Evolutionary conservation across 176 grass and related monocot genomes (phyloP).

Genomic region (Dactylis glomerata): DNA sequence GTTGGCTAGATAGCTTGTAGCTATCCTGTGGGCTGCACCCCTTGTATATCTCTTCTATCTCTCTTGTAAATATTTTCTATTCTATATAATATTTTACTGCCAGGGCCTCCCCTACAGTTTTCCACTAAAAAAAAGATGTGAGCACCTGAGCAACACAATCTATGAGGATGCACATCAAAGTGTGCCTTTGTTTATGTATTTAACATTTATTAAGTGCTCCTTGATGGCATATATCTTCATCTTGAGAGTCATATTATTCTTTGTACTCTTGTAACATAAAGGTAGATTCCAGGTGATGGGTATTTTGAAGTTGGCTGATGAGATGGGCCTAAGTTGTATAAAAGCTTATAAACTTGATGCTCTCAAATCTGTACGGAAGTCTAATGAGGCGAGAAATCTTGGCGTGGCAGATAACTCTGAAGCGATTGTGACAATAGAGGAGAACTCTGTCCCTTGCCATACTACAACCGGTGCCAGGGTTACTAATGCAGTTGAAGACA

Average conservation of each 20-base stretch:
- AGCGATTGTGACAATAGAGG: conserved; percentile 13
- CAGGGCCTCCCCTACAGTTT: too few species aligned
- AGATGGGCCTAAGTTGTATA: conserved; percentile 95
- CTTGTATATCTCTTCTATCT: too few species aligned
- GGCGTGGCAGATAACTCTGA: conserved; percentile 39
- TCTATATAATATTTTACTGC: too few species aligned
- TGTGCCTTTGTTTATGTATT: neutral
- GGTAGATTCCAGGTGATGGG: conserved; percentile 84
- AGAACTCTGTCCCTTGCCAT: conserved; percentile 12
- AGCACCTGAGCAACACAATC: neutral
- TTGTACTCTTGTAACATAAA: conserved; percentile 32
- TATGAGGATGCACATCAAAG: neutral
- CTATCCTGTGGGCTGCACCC: too few species aligned
- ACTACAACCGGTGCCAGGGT: neutral
- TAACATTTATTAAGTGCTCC: conserved; percentile 10
- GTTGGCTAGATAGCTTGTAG: too few species aligned
- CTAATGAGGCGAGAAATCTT: conserved; percentile 29
- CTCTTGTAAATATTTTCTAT: too few species aligned
- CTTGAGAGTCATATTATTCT: neutral
- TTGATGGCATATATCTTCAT: conserved; percentile 15
- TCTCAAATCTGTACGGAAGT: conserved; percentile 78
- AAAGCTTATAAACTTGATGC: conserved; percentile 93
- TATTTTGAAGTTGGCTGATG: conserved; percentile 83
- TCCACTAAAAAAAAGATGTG: neutral
- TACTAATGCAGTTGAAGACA: conserved; percentile 32